Base-by-base conservation (phyloP, 2,329 filamentous ascomycete genomes). In the Dendrostoma leiphaemia region DNA sequence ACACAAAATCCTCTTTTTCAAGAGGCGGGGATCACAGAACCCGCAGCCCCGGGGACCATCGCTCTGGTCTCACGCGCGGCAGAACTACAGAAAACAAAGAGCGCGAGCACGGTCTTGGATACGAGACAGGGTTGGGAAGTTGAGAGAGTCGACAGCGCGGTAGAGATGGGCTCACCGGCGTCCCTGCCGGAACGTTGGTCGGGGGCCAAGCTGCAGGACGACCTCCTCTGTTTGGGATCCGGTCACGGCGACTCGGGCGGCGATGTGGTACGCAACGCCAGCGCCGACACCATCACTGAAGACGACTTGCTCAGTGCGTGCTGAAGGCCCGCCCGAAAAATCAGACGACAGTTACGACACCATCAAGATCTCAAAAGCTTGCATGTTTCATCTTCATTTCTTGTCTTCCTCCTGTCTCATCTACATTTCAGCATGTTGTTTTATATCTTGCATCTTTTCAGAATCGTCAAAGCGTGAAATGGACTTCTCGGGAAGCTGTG, bases 1-100 rank as follows among this genome's bases (percentile, higher is more conserved):
- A 13, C 37, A 24, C 49, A 57, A 38, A 54, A 52, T 52, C 50
- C 57, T 59, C 57, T 59, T 59, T 59, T 59, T 59, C 54, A 32
- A 45, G 40, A 52, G 47, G 48, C 57, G 53, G 50, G 54, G 57
- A 51, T 34, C 43, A 59, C 57, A 59, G 57, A 48, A 59, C 54
- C 53, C 53, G 57, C 46, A 53, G 57, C 53, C 54, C 57, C 53
- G 44, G 48, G 56, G 56, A 51, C 48, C 8, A 31, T 43, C 44
- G 56, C 54, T 59, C 51, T 59, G 57, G 57, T 53, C 47, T 41
- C 47, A 44, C 45, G 43, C 52, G 57, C 48, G 54, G 57, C 53
- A 48, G 15, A 57, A 57, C 40, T 57, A 56, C 57, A 59, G 53
- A 53, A 48, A 19, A 49, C 44, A 35, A 53, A 52, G 53, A 57